Conservation (phyloP, 139 green algal species). For the Diplosphaera chodatii region DNA sequence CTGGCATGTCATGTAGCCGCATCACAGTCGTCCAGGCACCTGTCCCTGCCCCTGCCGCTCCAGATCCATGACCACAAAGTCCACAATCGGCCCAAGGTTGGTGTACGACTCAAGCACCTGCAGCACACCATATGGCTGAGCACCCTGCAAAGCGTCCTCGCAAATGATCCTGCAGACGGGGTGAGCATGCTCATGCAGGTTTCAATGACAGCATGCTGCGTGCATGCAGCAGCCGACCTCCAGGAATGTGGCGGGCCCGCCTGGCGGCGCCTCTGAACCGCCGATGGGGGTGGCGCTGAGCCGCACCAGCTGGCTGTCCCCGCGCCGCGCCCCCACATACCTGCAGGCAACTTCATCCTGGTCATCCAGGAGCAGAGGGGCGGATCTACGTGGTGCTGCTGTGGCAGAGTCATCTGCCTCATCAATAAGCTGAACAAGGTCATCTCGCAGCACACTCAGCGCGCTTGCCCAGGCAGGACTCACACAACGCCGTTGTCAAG, state of each 20-base stretch:
- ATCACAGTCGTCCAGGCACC: too few relatives aligned
- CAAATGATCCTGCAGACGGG: too few relatives aligned
- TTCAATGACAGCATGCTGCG: too few relatives aligned
- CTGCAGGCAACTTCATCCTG: not conserved
- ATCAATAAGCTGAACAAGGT: too few relatives aligned
- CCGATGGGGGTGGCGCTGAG: constrained; percentile 16
- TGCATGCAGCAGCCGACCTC: constrained; percentile 41
- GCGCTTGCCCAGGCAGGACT: constrained; percentile 22
- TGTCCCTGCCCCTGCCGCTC: constrained; percentile 93
- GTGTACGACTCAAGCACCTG: constrained; percentile 74
- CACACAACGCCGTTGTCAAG: constrained; percentile 91
- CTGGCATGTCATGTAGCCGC: too few relatives aligned
- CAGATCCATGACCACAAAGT: constrained; percentile 91
- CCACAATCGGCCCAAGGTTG: constrained; percentile 92
- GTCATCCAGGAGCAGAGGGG: not conserved
- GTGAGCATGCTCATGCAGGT: too few relatives aligned
- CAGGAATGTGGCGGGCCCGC: constrained; percentile 36
- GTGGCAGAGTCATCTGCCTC: too few relatives aligned
- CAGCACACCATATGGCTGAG: too few relatives aligned
- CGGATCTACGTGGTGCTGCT: too few relatives aligned
- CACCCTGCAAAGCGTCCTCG: too few relatives aligned
- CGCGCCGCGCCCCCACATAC: constrained; percentile 24
- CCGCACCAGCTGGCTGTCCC: constrained; percentile 79
- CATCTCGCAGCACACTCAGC: constrained; percentile 11
- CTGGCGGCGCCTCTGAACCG: constrained; percentile 3